Evolutionary conservation across 169 alveolate genomes (phyloP).

Genomic region (Cryptosporidium canis): DNA sequence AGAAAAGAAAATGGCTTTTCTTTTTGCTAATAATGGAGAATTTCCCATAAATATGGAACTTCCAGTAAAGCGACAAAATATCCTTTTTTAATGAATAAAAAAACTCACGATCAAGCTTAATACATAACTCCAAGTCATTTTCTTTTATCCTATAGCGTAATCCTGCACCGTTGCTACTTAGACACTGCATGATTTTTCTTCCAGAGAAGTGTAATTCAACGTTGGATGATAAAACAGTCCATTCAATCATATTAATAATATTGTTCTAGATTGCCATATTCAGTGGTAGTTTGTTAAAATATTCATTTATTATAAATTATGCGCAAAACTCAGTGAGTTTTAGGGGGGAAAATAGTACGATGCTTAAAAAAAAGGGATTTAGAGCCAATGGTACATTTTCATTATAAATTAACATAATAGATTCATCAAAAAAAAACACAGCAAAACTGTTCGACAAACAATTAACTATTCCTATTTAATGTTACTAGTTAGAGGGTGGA

Average conservation of each 20-base stretch:
- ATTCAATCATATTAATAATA: neutral
- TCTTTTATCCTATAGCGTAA: neutral
- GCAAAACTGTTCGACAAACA: neutral
- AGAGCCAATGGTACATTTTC: too few species aligned
- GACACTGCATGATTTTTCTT: neutral
- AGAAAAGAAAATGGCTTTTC: neutral
- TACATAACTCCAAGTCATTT: slow-evolving; percentile 16
- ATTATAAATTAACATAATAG: too few species aligned
- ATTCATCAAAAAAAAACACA: too few species aligned
- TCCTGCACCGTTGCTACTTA: slow-evolving; percentile 12
- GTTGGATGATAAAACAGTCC: slow-evolving; percentile 23
- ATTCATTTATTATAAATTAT: neutral
- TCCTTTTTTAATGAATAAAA: slow-evolving; percentile 22
- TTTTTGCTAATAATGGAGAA: slow-evolving; percentile 25
- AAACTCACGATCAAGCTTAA: neutral
- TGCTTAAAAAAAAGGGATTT: too few species aligned
- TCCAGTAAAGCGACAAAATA: slow-evolving; percentile 15
- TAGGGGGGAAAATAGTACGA: too few species aligned
- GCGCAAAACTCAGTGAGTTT: neutral
- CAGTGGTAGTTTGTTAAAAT: neutral
- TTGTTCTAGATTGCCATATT: neutral
- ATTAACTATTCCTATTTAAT: neutral
- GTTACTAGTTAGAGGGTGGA: neutral
- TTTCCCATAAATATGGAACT: slow-evolving; percentile 22
- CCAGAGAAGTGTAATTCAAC: slow-evolving; percentile 27